Evolutionary conservation across 495 filamentous ascomycete species (phyloP).

Genomic region (Daldinia concentrica): DNA sequence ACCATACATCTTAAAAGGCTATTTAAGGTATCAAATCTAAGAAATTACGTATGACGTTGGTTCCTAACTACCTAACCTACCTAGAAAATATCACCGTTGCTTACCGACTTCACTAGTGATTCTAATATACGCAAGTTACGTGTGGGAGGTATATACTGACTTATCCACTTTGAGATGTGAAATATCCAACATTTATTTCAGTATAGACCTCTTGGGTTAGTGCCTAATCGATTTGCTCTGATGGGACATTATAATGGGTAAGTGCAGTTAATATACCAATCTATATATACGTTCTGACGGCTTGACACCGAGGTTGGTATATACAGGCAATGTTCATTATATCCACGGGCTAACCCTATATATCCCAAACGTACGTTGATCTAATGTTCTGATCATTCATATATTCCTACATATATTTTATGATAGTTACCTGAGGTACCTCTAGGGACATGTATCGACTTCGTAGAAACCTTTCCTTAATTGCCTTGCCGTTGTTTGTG

Average conservation of each 20-base stretch:
- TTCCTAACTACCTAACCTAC: neutral
- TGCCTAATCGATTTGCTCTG: too few species aligned
- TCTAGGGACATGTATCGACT: neutral
- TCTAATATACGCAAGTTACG: neutral
- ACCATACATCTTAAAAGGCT: slow-evolving; percentile 23
- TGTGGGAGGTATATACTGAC: neutral
- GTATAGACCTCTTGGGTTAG: neutral
- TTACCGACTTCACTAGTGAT: neutral
- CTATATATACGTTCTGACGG: neutral
- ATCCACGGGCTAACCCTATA: neutral
- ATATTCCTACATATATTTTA: neutral
- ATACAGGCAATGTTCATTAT: neutral
- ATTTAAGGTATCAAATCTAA: slow-evolving; percentile 23
- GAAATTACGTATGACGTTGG: slow-evolving; percentile 22
- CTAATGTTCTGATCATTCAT: neutral
- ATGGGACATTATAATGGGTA: too few species aligned
- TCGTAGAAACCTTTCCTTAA: neutral
- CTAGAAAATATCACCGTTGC: neutral
- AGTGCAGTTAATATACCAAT: too few species aligned
- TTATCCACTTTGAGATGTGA: slow-evolving; percentile 2
- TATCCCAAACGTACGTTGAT: neutral
- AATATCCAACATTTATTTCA: slow-evolving; percentile 15
- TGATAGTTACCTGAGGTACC: neutral
- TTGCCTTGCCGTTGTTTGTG: slow-evolving; percentile 4
- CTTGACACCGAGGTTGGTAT: neutral